Evolutionary conservation across 75 land plant species (phyloP), one percentile per base, ranked within the genome.

Genomic region (Azolla pinnata): DNA sequence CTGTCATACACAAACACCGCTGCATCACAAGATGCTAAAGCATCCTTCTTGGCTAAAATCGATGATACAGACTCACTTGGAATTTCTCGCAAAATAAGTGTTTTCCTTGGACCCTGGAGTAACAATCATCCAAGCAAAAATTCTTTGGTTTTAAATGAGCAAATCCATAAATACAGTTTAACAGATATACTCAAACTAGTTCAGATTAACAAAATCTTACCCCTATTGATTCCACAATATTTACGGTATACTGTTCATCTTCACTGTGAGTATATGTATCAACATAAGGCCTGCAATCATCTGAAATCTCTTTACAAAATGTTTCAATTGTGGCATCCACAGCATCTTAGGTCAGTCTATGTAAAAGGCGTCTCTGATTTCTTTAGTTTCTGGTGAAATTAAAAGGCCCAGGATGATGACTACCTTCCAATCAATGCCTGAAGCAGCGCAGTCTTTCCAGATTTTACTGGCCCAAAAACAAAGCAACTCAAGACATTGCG

Each of bases 1-100:
- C 98, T 89, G 60, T 95, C 96, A 79, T 89, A 79, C 10, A 95
- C 83, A 76, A 95, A 95, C 24, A 88, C 59, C 29, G 91, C 96
- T 12, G 86, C 62, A 56, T 95, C 96, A 74, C 99, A 95, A 24
- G 83, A 56, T 18, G 91, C 90, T 70, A 95, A 81, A 28, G 83
- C 80, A n/a, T 85, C 96, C 72, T 71, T 89, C 45, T 58, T 69
- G 31, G 71, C 75, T 53, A 86, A 62, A 35, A 95, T 33, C 0
- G 48, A 44, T 27, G 59, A 48, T 17, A 95, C 80, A 31, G 46
- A 63, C 55, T 79, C 83, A 73, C 78, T 85, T 31, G 83, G 78
- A 52, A 95, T 78, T 67, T 95, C 97, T 50, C 77, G 71, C 81
- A 95, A 54, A 30, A 95, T 62, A 49, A 95, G 78, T 2, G 82